Base-by-base conservation (phyloP, 441 rosid genomes). In the Gossypium armourianum region DNA sequence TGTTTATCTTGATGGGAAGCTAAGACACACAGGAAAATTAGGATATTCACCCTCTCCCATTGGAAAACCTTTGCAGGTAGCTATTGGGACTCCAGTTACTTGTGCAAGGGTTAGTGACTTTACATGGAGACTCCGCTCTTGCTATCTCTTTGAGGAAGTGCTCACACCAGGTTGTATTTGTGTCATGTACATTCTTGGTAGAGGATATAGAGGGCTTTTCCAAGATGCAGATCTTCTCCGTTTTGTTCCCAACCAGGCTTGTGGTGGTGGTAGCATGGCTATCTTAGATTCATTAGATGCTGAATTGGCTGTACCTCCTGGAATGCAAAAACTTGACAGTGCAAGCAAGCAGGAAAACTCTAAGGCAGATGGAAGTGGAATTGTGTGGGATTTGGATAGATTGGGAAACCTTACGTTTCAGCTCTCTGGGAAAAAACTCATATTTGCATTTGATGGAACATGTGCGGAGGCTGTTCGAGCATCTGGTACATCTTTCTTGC, bases 251-350 rank as follows among this genome's bases (percentile, higher is more conserved):
- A 88, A 88, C 81, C 99, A 96, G 84, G 98, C 99, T 72, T 96
- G 99, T 83, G 97, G 97, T 74, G 99, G 99, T 77, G 99, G 93
- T 68, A 91, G 93, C 84, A 90, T 96, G 99, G 98, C 99, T 58
- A 96, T 93, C 82, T 82, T 96, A 76, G 99, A 91, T 75, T 84
- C 97, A 23, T 79, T 96, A 79, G 98, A 93, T 75, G 80, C 85
- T 76, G 98, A 91, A 72, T 71, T 86, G 86, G 83, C 89, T 71
- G 78, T 86, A 78, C 82, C 90, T 62, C 74, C 87, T 21, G 87
- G 75, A 75, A 72, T 88, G 23, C 97, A 85, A 74, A 91, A 90
- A 75, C 76, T 80, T 72, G 99, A 96, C 68, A 78, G 80, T 79
- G 75, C 83, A 77, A 81, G 83, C 74, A 93, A 86, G 85, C 95